Base-by-base conservation (phyloP, 805 yeast genomes). In the Wickerhamomyces kurtzmanii region DNA sequence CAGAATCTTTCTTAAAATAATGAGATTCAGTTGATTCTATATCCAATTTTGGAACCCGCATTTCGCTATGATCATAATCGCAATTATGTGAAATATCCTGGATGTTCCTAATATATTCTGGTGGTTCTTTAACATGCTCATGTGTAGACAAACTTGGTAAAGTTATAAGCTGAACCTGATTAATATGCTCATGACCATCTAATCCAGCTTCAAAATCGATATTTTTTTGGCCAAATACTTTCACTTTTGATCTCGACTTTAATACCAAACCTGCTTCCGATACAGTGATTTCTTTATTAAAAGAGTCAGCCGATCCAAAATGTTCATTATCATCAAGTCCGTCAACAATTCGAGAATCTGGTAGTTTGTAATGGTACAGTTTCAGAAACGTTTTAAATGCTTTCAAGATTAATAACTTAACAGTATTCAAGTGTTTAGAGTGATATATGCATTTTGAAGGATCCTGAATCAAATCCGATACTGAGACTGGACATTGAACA, bases 401-500 rank as follows among this genome's bases (percentile, higher is more conserved):
- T 29, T 48, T 56, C 6, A 41, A 11, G 1, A 62, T 31, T 38
- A 66, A 40, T 2, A 59, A 49, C 8, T 42, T 32, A 1, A 61
- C 31, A 3, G 51, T 32, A 5, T 42, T 38, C 10, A 51, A 27
- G 14, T 44, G 38, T 13, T 51, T 41, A 2, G 60, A 41, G 1
- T 28, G 23, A 6, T 33, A 38, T 13, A 62, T 48, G 1, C 20
- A 24, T 31, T 63, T 65, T 4, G 53, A 35, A 1, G 67, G 59
- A 31, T 57, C 60, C 33, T 67, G 70, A 5, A 59, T 22, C 15
- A 62, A 31, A 31, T 66, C 71, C 11, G 59, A 51, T 2, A 40
- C 20, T 5, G 39, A 31, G 6, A 22, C 24, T 2, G 52, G 50
- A 13, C 59, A 48, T 6, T 26, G 15, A 4, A 65, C 32, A 19